Base-by-base conservation (phyloP, 768 basidiomycete species). In the Boletus edulis region DNA sequence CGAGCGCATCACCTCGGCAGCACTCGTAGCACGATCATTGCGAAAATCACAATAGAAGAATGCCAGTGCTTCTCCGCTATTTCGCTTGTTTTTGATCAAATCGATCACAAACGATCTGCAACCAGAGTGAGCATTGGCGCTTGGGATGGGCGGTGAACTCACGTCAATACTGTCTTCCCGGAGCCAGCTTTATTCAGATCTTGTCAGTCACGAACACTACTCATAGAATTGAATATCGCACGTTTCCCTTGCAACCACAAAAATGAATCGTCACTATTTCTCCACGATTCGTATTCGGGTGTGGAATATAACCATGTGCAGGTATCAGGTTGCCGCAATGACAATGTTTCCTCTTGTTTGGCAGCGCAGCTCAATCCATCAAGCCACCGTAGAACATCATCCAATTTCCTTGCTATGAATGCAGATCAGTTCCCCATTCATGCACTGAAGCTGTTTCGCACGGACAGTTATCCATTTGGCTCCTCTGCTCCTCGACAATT, bases 11-110 rank as follows among this genome's bases (percentile, higher is more conserved):
- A 56, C 52, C 9, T 45, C 52, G 0, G 46, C 44, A 11, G 49
- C 45, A 17, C 57, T 46, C 24, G 53, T 54, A 3, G 49, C 51
- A 5, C 50, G 44, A n/a, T 44, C 51, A 2, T 45, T 38, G 17
- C 56, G 50, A 40, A 62, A 64, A 40, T 64, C 63, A n/a, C 63
- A 64, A 41, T 62, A 65, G 43, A 65, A 65, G 20, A 42, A 65
- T 22, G 40, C 51, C 3, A 54, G 9, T 0, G 7, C 24, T 37
- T 47, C 49, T n/a, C 39, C 32, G 3, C 9, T 4, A 1, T 3
- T 13, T n/a, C 18, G 5, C 13, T 43, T 22, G 12, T 18, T 38
- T 18, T 24, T 46, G 14, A 62, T 22, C 5, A 49, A 45, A 20
- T 62, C 46, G 1, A 65, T 49, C 3, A 54, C 51, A 3, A 57